Conservation (phyloP, 345 rosid species). For the Citrus glauca region DNA sequence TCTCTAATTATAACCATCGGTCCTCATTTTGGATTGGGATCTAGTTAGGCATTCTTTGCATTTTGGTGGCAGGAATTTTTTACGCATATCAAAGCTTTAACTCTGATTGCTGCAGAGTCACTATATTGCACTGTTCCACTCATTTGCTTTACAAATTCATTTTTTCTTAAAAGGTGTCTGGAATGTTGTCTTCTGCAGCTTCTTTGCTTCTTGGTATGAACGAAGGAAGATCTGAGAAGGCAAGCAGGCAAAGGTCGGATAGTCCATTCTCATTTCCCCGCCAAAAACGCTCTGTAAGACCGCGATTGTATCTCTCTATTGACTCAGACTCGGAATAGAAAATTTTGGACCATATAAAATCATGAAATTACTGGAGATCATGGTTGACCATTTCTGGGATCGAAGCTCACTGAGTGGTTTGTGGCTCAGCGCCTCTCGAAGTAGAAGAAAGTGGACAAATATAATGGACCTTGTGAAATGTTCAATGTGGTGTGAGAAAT, state of each 20-base stretch:
- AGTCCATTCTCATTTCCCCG: conserved; percentile 75
- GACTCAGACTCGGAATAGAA: conserved; percentile 73
- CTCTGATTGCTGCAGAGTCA: not conserved
- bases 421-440: conserved; percentile 15
- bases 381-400: conserved; percentile 5
- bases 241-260: conserved; percentile 67
- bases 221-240: conserved; percentile 60
- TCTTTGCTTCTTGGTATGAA: conserved; percentile 76
- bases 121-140: not conserved
- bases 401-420: conserved; percentile 25
- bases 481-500: not conserved
- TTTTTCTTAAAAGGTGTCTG: conserved; percentile 9
- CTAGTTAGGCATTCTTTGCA: not conserved
- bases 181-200: conserved; percentile 49
- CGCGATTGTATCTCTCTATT: conserved; percentile 67
- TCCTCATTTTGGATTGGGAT: not conserved
- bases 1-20: not conserved
- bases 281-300: conserved; percentile 87
- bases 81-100: not conserved
- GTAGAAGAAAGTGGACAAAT: conserved; percentile 1
- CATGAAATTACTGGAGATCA: conserved; percentile 7
- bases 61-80: not conserved
- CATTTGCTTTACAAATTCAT: not conserved
- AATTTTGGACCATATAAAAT: conserved; percentile 17
- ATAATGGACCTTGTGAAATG: not conserved